Evolutionary conservation across 2,329 filamentous ascomycete species (phyloP), one percentile per base, ranked within the genome.

Genomic region (Thielaviopsis ethacetica): DNA sequence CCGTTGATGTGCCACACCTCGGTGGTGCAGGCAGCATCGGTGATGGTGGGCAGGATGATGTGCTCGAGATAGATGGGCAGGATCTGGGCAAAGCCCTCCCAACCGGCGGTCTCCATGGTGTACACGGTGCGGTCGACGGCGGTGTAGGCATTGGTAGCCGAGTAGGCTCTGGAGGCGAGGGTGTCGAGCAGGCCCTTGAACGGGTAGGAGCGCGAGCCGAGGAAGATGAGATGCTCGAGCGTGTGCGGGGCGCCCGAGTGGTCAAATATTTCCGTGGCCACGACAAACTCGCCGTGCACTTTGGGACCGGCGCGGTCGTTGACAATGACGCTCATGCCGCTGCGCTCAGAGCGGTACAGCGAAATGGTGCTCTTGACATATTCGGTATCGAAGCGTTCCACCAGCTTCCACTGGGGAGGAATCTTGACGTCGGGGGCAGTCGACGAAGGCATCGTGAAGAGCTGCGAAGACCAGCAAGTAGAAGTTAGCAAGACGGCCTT

Each of bases 161-260:
- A 95, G 70, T 97, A 98, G 1, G 91, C 89, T 63, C 94, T 82
- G 4, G 89, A 95, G 2, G 93, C 89, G 61, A 98, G 79, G 72
- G 94, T 95, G 70, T 97, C 91, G 19, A 98, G 79, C 49, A 98
- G 83, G 1, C 93, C 93, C 71, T 97, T 97, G 75, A 95, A 97
- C 62, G 81, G 85, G 70, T 95, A 97, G 68, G 80, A 94, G 69
- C 87, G 90, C 24, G 93, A 97, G 27, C 93, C 93, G 85, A 91
- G 90, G 68, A 91, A 91, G 63, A 88, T 76, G 15, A 91, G 72
- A 69, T 91, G 86, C 71, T 91, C 86, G n/a, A 91, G 76, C 0
- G 87, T 91, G 67, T 91, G 87, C 5, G 87, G 93, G 15, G 93
- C 87, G 49, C 93, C 93, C 12, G 91, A 97, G 70, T 98, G 90